Base-by-base conservation (phyloP, 768 basidiomycete genomes). In the Tylopilus felleus region DNA sequence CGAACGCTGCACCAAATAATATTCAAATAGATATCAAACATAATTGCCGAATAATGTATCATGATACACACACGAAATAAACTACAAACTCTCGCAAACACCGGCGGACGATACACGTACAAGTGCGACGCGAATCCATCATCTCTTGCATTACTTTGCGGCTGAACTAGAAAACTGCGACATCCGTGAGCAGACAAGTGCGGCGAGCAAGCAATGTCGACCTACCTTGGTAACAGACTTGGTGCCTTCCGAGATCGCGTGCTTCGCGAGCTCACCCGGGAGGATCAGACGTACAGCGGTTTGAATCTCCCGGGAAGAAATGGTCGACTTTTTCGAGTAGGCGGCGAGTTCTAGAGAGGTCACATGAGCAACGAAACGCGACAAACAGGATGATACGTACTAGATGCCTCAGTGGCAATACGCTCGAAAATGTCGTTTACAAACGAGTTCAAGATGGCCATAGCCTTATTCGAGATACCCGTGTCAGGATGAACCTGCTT, bases 401-500 rank as follows among this genome's bases (percentile, higher is more conserved):
- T 93, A 52, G 91, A 92, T 36, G 91, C 92, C 69, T 94, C 92
- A 0, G 87, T 84, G 12, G 91, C 91, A 64, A 94, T 92, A n/a
- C 91, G 89, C 69, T 93, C 91, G 60, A 93, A 93, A 61, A 93
- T 96, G 64, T 97, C 93, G 65, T 94, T 94, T 66, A 97, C 93
- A 68, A 97, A 97, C 53, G 88, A 91, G 80, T 96, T 96, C 53
- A 97, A 75, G 69, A 97, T 95, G 56, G 93, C 89, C 92, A 96
- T 95, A 21, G 93, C 93, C 80, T 96, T 96, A 85, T 97, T 98
- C 51, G 94, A 95, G 77, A 98, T 98, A 86, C 95, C 96, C 47
- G 93, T 98, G 68, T 98, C 96, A 48, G 95, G 93, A 79, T 98
- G 96, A 55, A 98, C 95, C 77, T 98, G 93, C 75, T 92, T 93